Percentiles rank a stretch among this genome's conserved stretches.
Evolutionary conservation across 495 filamentous ascomycete species (phyloP).

Genomic region (Tuber borchii): DNA sequence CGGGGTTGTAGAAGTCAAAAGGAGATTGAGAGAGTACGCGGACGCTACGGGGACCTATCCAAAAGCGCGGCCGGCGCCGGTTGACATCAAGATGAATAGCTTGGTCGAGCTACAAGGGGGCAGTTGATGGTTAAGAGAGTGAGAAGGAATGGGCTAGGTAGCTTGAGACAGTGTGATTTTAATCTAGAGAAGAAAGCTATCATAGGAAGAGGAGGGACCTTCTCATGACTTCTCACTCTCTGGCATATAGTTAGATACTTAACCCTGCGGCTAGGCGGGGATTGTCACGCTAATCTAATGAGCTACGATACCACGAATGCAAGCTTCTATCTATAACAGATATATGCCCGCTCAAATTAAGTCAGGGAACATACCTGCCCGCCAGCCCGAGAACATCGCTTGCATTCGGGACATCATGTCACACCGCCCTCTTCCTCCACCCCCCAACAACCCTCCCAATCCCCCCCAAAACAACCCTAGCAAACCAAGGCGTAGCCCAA

Average conservation of each 20-base stretch:
- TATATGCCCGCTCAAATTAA: not conserved
- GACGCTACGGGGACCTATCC: not conserved
- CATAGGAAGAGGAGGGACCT: not conserved
- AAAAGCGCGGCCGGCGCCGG: not conserved
- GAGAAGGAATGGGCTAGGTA: not conserved
- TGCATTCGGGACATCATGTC: not conserved
- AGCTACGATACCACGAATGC: not conserved
- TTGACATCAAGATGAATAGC: not conserved
- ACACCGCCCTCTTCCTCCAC: not conserved
- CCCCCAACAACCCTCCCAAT: conserved; percentile 3
- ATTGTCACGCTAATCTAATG: not conserved
- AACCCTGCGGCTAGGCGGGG: not conserved
- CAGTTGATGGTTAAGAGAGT: conserved; percentile 3
- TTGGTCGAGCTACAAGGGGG: not conserved
- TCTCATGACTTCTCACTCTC: conserved; percentile 7
- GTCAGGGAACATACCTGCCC: not conserved
- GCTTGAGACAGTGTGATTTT: not conserved
- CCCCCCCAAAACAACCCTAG: conserved; percentile 40
- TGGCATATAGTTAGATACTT: not conserved
- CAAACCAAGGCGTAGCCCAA: conserved; percentile 93
- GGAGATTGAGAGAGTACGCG: not conserved
- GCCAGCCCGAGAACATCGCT: not conserved
- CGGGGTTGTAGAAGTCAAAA: not conserved
- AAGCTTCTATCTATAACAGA: not conserved
- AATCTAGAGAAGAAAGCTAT: not conserved